Evolutionary conservation across 2,329 filamentous ascomycete species (phyloP), one percentile per base, ranked within the genome.

Genomic region (Pestalotiopsis sp.): DNA sequence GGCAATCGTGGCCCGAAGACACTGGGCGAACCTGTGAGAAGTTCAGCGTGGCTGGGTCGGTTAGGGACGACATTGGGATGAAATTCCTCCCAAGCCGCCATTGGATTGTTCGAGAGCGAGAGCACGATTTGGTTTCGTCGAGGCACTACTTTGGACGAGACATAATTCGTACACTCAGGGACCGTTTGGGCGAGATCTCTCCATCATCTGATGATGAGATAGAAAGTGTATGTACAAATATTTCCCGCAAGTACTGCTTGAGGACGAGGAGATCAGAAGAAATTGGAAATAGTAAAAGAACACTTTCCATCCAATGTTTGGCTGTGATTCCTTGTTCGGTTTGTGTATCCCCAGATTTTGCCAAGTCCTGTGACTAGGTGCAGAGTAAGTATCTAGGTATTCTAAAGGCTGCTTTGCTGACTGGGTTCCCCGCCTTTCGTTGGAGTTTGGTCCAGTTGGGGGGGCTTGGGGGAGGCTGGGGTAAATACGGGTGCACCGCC

Each of bases 1-100:
- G 61, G 87, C 87, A 20, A 80, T 86, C 66, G 72, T 77, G 68
- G 86, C 87, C 4, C 82, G 86, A 66, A 80, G 79, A 65, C 83
- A 81, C 6, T 90, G 87, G 87, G 78, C 78, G 3, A 78, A 75
- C 68, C 69, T 83, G 64, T 73, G 80, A 59, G 57, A 59, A 6
- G 57, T 4, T 27, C 31, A 14, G 23, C 11, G 57, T 52, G 6
- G 45, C 17, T 9, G 31, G 7, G 31, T 36, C 7, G 7, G 31
- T 36, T 36, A 36, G 31, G 31, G 31, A 36, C 7, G 31, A 36
- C 31, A 36, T 36, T 9, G 31, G 31, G 31, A 36, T 36, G 31
- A 2, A 36, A 2, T 36, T 36, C 31, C 31, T 36, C 31, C 31
- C 31, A 36, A 36, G 31, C 31, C 31, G 9, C 31, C 7, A 36